A percentile compares a stretch with the other conserved stretches of the same genome.
phyloP scores from a whole-genome alignment of 306 rosid genomes.

The Acmispon strigosus region DNA sequence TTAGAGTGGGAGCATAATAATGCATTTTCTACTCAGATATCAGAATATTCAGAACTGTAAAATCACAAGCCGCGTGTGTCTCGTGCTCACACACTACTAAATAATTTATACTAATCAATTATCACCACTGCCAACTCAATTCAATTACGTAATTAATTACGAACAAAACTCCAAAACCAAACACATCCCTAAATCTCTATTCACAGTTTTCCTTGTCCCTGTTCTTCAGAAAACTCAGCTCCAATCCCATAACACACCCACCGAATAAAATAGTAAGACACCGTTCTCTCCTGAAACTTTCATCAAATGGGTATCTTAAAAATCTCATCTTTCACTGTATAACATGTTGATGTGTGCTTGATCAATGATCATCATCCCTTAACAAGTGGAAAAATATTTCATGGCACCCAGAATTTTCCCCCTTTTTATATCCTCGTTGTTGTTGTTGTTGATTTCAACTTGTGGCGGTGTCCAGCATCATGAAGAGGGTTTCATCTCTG shows the following conservation, averaged over 20 bases:
- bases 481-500: slow-evolving; percentile 64
- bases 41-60: neutral
- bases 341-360: neutral
- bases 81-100: neutral
- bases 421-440: slow-evolving; percentile 23
- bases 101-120: neutral
- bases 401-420: slow-evolving; percentile 18
- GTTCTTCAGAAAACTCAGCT: neutral
- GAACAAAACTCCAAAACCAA: slow-evolving; percentile 10
- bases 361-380: neutral
- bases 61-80: slow-evolving; percentile 9
- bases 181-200: neutral
- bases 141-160: neutral
- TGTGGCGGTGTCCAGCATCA: slow-evolving; percentile 25
- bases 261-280: neutral
- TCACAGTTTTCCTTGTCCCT: neutral
- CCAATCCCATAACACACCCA: neutral
- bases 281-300: neutral
- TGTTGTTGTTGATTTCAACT: slow-evolving; percentile 31
- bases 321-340: neutral
- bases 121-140: neutral
- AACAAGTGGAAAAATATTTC: slow-evolving; percentile 21
- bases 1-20: neutral
- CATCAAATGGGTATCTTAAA: neutral
- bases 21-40: neutral